Evolutionary conservation across 495 filamentous ascomycete species (phyloP).

Genomic region (Aspergillus conjunctus): DNA sequence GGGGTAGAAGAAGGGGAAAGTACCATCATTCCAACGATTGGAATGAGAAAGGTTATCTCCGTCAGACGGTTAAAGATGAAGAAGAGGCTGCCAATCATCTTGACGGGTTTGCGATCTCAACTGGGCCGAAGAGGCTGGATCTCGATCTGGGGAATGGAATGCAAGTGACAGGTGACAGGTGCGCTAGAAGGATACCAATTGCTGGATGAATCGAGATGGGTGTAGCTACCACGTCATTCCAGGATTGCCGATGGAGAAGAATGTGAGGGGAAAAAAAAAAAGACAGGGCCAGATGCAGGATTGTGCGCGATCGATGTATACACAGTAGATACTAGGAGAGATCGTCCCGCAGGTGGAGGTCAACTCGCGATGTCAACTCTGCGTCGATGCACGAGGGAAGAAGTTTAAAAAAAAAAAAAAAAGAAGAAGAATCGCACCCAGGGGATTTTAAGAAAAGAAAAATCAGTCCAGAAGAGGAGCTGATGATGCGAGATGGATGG

Average conservation of each 20-base stretch:
- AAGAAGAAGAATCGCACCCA: not conserved
- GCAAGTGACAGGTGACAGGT: conserved; percentile 6
- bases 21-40: conserved; percentile 83
- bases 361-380: not conserved
- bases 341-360: not conserved
- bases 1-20: not conserved
- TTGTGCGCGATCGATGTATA: not conserved
- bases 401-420: conserved; percentile 1
- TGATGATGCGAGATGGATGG: conserved; percentile 13
- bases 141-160: not conserved
- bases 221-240: conserved; percentile 17
- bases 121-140: not conserved
- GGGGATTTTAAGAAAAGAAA: conserved; percentile 5
- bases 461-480: conserved; percentile 9
- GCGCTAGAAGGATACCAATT: not conserved
- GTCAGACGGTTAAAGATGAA: conserved; percentile 83
- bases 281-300: not conserved
- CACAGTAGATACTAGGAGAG: not conserved
- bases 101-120: conserved; percentile 30
- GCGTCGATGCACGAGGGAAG: conserved; percentile 3
- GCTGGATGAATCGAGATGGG: not conserved
- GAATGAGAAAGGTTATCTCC: conserved; percentile 84
- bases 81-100: conserved; percentile 75
- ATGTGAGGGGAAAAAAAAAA: not conserved
- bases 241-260: conserved; percentile 2